Evolutionary conservation across 306 rosid species (phyloP), one percentile per base, ranked within the genome.

Genomic region (Casuarina equisetifolia): DNA sequence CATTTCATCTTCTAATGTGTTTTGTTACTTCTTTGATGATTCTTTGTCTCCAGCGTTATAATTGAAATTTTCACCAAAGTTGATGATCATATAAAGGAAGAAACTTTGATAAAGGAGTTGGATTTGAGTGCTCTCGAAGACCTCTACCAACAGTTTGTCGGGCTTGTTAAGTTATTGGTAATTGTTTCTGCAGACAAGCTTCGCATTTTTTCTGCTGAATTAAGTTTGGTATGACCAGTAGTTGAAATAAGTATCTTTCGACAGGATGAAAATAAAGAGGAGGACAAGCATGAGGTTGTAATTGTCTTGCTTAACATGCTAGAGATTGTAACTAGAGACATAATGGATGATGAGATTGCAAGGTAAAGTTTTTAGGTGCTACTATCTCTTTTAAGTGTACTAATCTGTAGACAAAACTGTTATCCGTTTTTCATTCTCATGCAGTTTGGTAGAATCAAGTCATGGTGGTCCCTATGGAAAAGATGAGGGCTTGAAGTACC

Each of bases 291-390:
- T 81, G 73, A 89, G 82, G 92, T 95, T 76, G 97, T 93, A 72
- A 95, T 95, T 78, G 87, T 95, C 82, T 85, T 95, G 91, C 91
- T 95, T 44, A 92, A 95, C 88, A 95, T 95, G 97, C 82, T 95
- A 19, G 98, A 95, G 84, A 90, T 95, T 86, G 98, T 89, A 79
- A 91, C 97, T 17, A 88, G 97, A 69, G 98, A 95, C 86, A 90
- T 95, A 80, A 82, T 95, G 87, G 97, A 87, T 2, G 97, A 90
- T 70, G 98, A 92, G 20, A 74, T 82, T 79, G 86, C 90, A 69
- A 84, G 84, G 98, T 92, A 81, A 78, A 79, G 82, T 78, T 58
- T 80, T 75, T 77, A 52, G 59, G 58, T 38, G 53, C 55, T 39
- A 48, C 57, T 74, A 3, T 61, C 46, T 85, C 75, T 4, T 64